Evolutionary conservation across 345 rosid species (phyloP).

Genomic region (Cardiospermum halicacabum): DNA sequence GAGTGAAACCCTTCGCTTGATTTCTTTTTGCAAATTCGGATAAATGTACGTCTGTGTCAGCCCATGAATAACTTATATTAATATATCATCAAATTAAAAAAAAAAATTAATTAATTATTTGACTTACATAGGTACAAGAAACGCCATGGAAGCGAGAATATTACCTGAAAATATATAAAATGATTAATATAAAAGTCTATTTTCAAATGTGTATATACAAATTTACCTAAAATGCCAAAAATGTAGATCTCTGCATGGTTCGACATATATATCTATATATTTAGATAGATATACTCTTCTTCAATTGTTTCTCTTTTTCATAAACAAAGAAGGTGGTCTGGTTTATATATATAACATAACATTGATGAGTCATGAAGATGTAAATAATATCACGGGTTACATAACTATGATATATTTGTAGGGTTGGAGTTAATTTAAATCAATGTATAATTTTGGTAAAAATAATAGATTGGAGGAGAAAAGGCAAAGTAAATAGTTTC

Average conservation of each 20-base stretch:
- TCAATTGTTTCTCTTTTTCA: background rate
- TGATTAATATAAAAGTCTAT: background rate
- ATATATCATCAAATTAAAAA: background rate
- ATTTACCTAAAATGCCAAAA: slow-evolving; percentile 35
- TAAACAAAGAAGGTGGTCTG: background rate
- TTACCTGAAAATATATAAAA: slow-evolving; percentile 41
- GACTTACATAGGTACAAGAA: slow-evolving; percentile 72
- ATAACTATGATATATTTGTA: too few relatives aligned
- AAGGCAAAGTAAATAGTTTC: too few relatives aligned
- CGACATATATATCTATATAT: background rate
- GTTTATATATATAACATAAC: background rate
- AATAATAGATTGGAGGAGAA: too few relatives aligned
- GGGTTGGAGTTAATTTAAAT: too few relatives aligned
- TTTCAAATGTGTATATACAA: background rate
- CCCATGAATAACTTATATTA: too few relatives aligned
- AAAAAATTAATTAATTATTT: background rate
- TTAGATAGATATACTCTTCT: too few relatives aligned
- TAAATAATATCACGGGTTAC: too few relatives aligned
- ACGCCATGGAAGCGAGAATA: slow-evolving; percentile 48
- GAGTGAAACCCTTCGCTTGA: slow-evolving; percentile 65
- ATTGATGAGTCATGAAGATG: too few relatives aligned
- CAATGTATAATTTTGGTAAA: too few relatives aligned
- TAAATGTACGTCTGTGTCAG: slow-evolving; percentile 51
- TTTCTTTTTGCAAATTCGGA: slow-evolving; percentile 48
- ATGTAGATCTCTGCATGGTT: slow-evolving; percentile 21